Percentiles rank a stretch among this genome's conserved stretches.
phyloP scores from a whole-genome alignment of 345 rosid genomes.

The Capsella bursapastoris region DNA sequence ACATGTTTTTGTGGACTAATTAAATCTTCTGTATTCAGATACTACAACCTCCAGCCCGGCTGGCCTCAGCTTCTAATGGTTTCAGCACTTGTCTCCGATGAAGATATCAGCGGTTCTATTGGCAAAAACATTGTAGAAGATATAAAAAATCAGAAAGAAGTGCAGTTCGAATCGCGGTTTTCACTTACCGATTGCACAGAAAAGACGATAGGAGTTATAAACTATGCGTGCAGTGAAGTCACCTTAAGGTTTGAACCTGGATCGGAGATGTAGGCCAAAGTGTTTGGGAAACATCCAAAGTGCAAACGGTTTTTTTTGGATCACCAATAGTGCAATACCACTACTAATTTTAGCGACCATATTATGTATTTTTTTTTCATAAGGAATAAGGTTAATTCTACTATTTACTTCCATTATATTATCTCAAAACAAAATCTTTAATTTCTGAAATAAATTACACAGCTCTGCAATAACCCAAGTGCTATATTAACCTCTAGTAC shows the following conservation, averaged over 20 bases:
- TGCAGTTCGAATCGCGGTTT: not conserved
- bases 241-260: conserved; percentile 5
- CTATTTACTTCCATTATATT: no score
- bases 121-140: conserved; percentile 24
- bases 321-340: no score
- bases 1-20: not conserved
- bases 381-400: no score
- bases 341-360: no score
- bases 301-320: not conserved
- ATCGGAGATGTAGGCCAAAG: not conserved
- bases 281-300: conserved; percentile 5
- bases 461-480: no score
- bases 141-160: conserved; percentile 21
- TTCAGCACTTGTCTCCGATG: not conserved
- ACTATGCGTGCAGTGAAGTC: not conserved
- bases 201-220: not conserved
- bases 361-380: no score
- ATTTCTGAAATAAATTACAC: no score
- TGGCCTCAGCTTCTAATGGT: not conserved
- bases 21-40: not conserved
- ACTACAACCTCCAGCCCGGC: not conserved
- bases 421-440: no score
- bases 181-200: conserved; percentile 11
- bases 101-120: not conserved
- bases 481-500: no score